Base-by-base conservation (phyloP, 257 asterid species). In the Nicotiana sylvestris region DNA sequence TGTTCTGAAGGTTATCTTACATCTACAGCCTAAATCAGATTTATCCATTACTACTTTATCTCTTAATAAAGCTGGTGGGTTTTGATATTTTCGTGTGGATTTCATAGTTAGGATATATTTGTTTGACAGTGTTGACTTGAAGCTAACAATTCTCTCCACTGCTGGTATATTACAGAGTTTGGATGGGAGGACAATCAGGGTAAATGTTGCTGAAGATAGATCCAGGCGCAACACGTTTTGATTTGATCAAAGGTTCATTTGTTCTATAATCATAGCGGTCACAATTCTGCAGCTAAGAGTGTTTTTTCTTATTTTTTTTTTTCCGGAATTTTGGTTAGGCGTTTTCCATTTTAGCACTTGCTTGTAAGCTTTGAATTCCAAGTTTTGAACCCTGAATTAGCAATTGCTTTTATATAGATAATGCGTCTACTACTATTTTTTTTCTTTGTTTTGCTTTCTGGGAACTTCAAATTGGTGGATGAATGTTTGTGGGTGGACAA, bases 171-270 rank as follows among this genome's bases (percentile, higher is more conserved):
- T 88, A 85, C 95, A 93, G 98, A 85, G 82, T 88, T 67, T 94
- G 89, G 97, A 90, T 9, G 98, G 97, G 33, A 87, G 98, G 80
- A 83, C 93, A 2, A 89, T 94, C 79, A 89, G 93, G 69, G 98
- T 94, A 68, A 94, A 88, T 84, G 93, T 87, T 85, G 98, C 98
- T 0, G 93, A 90, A 87, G 93, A 88, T 83, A 88, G 89, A 66
- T 93, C 97, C 9, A 85, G 91, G 70, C 96, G 96, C 53, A 66
- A 51, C 78, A 2, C 53, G n/a, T 90, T 86, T 51, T 76, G 64
- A 49, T 74, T 76, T 51, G 64, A 51, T 74, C 43, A 4, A 6
- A 12, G 10, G 32, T 51, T 49, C 27, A 27, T 51, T 74, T 51
- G 65, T 76, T 76, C 1, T 4, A 51, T 76, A 49, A 25, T 16